These are phyloP conservation scores for Cynanchum wilfordii DNA, from an alignment of 257 asterid genomes.

Conservation along the genomic window DNA sequence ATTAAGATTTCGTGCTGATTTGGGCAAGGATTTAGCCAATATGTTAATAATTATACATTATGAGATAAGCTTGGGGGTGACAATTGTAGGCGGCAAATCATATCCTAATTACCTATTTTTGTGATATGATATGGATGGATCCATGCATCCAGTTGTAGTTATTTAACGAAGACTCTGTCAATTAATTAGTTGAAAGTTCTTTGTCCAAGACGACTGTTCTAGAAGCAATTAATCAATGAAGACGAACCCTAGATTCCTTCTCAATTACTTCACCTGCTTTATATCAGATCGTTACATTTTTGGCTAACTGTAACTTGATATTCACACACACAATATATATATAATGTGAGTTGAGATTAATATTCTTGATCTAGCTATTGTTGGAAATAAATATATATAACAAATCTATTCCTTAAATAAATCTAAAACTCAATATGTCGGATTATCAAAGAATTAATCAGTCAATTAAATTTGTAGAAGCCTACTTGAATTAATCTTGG, in stretches of 20 bases:
- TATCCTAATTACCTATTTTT: not conserved
- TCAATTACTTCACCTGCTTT: not conserved
- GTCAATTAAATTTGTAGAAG: too few species aligned
- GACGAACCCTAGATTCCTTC: slow-evolving; percentile 11
- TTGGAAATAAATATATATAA: too few species aligned
- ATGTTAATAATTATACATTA: not conserved
- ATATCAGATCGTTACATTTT: slow-evolving; percentile 10
- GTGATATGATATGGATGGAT: not conserved
- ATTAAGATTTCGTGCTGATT: slow-evolving; percentile 3
- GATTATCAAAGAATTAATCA: too few species aligned
- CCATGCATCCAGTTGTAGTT: slow-evolving; percentile 6
- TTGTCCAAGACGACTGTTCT: slow-evolving; percentile 6
- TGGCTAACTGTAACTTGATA: not conserved
- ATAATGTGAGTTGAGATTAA: not conserved
- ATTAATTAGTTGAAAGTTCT: slow-evolving; percentile 1
- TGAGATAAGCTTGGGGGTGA: not conserved
- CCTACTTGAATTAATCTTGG: too few species aligned
- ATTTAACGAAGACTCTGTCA: slow-evolving; percentile 20
- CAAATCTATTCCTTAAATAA: too few species aligned
- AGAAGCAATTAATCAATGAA: not conserved
- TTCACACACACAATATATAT: too few species aligned
- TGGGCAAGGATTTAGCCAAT: not conserved
- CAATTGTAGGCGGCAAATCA: not conserved
- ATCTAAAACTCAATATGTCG: too few species aligned
- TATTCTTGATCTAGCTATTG: too few species aligned